phyloP scores from a whole-genome alignment of 805 yeast species.

The Sungouiozyma intestinalis region DNA sequence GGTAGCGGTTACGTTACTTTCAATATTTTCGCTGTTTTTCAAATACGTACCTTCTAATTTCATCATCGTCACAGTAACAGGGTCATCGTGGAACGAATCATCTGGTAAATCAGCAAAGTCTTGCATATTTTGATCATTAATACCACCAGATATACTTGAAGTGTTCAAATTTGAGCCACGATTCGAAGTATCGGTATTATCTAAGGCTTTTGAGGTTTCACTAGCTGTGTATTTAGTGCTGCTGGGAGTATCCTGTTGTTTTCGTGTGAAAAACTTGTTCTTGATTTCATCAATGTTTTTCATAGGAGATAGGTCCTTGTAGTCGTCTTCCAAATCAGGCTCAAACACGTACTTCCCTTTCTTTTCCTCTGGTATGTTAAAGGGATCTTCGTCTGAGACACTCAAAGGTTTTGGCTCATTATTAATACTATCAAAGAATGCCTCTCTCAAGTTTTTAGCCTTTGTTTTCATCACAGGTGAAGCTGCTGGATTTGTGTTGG shows the following conservation, averaged over 20 bases:
- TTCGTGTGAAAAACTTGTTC: conserved; percentile 18
- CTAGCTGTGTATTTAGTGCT: not conserved
- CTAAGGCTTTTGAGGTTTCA: not conserved
- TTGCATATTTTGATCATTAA: conserved; percentile 7
- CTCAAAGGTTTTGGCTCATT: not conserved
- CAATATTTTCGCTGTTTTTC: conserved; percentile 5
- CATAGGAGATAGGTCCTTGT: conserved; percentile 25
- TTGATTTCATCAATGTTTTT: conserved; percentile 25
- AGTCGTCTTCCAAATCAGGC: conserved; percentile 17
- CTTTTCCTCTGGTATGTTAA: not conserved
- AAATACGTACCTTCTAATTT: conserved; percentile 63
- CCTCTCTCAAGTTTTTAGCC: conserved; percentile 7
- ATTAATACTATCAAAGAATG: conserved; percentile 4
- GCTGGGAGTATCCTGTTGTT: not conserved
- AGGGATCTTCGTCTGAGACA: conserved; percentile 1
- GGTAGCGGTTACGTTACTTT: conserved; percentile 1
- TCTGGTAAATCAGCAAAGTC: conserved; percentile 82
- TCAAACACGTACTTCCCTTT: conserved; percentile 20
- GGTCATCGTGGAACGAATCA: conserved; percentile 55
- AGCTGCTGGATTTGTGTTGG: conserved; percentile 3
- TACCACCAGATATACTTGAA: not conserved
- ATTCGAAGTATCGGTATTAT: too few species aligned
- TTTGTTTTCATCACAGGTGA: not conserved
- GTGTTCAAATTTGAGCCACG: not conserved
- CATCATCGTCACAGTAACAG: conserved; percentile 59